Conservation (phyloP, 768 basidiomycete species). For the Lentinus tigrinus region DNA sequence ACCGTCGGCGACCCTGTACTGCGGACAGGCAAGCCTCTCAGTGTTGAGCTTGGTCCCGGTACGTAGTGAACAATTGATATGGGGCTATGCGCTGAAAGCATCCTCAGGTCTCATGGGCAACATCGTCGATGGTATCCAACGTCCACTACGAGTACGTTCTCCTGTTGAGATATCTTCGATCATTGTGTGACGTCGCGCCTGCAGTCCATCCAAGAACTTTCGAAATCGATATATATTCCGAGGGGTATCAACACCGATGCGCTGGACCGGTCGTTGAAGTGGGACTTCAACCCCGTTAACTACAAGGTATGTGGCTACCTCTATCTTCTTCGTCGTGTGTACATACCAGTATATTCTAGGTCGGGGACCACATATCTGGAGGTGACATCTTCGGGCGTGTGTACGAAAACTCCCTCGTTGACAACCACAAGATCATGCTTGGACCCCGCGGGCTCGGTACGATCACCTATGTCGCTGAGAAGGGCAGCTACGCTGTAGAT, state of each 20-base stretch:
- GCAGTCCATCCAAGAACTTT: slow-evolving; percentile 90
- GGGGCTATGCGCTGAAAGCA: slow-evolving; percentile 2
- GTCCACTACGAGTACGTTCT: slow-evolving; percentile 75
- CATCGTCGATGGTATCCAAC: slow-evolving; percentile 96
- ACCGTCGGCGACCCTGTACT: slow-evolving; percentile 98
- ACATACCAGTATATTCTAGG: slow-evolving; percentile 42
- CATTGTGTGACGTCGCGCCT: slow-evolving; percentile 9
- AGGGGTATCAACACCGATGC: slow-evolving; percentile 98
- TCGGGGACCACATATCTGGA: slow-evolving; percentile 96
- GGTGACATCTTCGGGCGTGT: slow-evolving; percentile 96
- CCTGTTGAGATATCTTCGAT: slow-evolving; percentile 2
- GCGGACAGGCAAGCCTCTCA: slow-evolving; percentile 95
- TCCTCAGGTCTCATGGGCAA: slow-evolving; percentile 92
- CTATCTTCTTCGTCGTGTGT: slow-evolving; percentile 5
- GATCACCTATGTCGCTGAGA: slow-evolving; percentile 89
- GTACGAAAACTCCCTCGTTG: slow-evolving; percentile 95
- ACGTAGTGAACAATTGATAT: slow-evolving; percentile 23
- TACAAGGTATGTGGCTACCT: slow-evolving; percentile 56
- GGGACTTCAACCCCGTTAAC: slow-evolving; percentile 89
- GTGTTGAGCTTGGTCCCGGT: slow-evolving; percentile 98
- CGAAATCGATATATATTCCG: slow-evolving; percentile 99
- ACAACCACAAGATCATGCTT: slow-evolving; percentile 98
- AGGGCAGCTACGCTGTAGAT: slow-evolving; percentile 89
- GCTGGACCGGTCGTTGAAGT: slow-evolving; percentile 81
- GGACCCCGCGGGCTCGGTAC: slow-evolving; percentile 92